A percentile compares a stretch with the other conserved stretches of the same genome.
Conservation (phyloP, 306 rosid genomes). For the Ochetophila trinervis region DNA sequence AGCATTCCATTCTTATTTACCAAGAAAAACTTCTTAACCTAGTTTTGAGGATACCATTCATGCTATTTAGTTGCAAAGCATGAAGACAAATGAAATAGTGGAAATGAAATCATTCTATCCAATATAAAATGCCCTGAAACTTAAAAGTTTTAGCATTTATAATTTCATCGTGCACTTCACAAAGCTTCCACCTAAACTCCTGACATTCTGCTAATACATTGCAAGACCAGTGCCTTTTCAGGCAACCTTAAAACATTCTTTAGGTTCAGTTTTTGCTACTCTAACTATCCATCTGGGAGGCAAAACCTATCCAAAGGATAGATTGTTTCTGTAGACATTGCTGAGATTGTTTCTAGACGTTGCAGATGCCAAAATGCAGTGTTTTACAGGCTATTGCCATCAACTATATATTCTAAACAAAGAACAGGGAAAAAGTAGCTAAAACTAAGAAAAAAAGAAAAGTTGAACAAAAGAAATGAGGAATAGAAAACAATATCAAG, state of each 20-base stretch:
- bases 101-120: too few species aligned
- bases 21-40: not conserved
- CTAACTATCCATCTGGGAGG: not conserved
- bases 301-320: not conserved
- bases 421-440: not conserved
- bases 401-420: not conserved
- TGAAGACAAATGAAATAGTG: not conserved
- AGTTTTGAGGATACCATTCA: not conserved
- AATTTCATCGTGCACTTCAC: too few species aligned
- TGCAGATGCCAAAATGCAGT: not conserved
- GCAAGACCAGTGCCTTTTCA: not conserved
- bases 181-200: not conserved
- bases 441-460: slow-evolving; percentile 1
- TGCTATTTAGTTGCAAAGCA: not conserved
- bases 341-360: not conserved
- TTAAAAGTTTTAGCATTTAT: too few species aligned
- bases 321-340: not conserved
- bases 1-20: not conserved
- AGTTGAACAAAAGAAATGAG: not conserved
- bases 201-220: not conserved
- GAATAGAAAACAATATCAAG: not conserved
- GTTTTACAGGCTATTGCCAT: not conserved
- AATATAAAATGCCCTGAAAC: too few species aligned
- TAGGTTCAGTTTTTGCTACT: not conserved
- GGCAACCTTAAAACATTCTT: not conserved